phyloP scores from a whole-genome alignment of 768 basidiomycete species.

The Tylopilus plumbeoviolaceoides region DNA sequence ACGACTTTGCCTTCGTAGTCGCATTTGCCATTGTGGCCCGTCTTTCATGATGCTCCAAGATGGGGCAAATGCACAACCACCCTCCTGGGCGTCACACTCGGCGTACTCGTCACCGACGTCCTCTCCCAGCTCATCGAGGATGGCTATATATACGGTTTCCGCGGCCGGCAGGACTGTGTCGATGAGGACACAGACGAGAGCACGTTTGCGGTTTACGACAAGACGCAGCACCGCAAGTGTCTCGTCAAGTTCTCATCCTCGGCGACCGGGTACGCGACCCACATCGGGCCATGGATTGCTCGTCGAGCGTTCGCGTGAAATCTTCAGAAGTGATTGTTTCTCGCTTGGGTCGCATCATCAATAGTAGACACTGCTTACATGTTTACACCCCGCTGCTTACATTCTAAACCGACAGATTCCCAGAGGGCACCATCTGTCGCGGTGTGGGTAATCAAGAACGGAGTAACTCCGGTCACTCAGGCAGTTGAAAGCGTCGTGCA shows the following conservation, averaged over 20 bases:
- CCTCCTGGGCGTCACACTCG: slow-evolving; percentile 63
- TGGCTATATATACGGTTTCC: slow-evolving; percentile 32
- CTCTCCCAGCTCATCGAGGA: slow-evolving; percentile 63
- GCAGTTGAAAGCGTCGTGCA: too few species aligned
- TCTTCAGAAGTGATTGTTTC: too few species aligned
- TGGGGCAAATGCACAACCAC: slow-evolving; percentile 51
- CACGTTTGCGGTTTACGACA: background rate
- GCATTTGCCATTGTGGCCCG: slow-evolving; percentile 56
- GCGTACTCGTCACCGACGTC: slow-evolving; percentile 67
- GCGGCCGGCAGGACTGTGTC: slow-evolving; percentile 13
- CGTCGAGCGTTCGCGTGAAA: too few species aligned
- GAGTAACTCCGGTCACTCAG: too few species aligned
- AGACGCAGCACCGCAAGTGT: slow-evolving; percentile 34
- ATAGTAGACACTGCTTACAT: too few species aligned
- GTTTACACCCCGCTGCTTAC: too few species aligned
- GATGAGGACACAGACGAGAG: slow-evolving; percentile 5
- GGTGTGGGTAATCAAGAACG: too few species aligned
- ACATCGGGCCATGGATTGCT: too few species aligned
- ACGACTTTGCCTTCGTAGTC: slow-evolving; percentile 51
- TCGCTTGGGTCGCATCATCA: too few species aligned
- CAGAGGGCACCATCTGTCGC: too few species aligned
- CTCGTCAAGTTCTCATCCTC: slow-evolving; percentile 43
- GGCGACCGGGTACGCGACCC: slow-evolving; percentile 34
- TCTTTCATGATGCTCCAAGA: slow-evolving; percentile 58
- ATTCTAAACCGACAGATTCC: too few species aligned